A percentile compares a stretch with the other conserved stretches of the same genome.
phyloP scores from a whole-genome alignment of 1,139 yeast species.

The Pichia cactophila region DNA sequence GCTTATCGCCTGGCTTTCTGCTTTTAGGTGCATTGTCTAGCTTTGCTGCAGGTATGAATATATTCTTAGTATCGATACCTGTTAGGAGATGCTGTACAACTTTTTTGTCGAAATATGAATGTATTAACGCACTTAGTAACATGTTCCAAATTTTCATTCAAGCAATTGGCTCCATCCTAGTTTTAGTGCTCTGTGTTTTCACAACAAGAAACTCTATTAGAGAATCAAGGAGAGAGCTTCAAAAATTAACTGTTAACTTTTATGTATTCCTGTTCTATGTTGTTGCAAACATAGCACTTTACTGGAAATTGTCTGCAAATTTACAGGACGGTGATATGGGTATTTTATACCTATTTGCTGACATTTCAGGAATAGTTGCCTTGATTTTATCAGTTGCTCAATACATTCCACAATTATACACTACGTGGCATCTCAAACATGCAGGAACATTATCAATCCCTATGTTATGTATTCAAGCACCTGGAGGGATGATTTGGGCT shows the following conservation, averaged over 20 bases:
- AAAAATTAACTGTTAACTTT: constrained; percentile 38
- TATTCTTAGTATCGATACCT: constrained; percentile 49
- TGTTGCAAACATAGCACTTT: constrained; percentile 18
- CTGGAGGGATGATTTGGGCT: constrained; percentile 81
- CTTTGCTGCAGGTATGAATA: constrained; percentile 60
- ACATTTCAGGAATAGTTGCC: constrained; percentile 54
- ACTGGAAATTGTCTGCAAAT: constrained; percentile 19
- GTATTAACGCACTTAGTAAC: constrained; percentile 63
- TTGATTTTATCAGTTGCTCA: constrained; percentile 59
- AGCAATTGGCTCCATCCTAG: constrained; percentile 54
- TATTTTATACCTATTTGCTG: constrained; percentile 36
- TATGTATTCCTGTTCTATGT: constrained; percentile 19
- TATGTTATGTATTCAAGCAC: constrained; percentile 84
- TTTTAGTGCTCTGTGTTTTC: constrained; percentile 47
- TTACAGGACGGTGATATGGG: constrained; percentile 9
- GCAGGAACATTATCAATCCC: constrained; percentile 75
- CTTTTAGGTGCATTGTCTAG: constrained; percentile 71
- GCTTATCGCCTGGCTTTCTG: constrained; percentile 67
- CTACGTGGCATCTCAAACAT: constrained; percentile 62
- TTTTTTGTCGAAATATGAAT: constrained; percentile 44
- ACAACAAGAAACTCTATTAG: constrained; percentile 39
- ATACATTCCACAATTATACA: constrained; percentile 72
- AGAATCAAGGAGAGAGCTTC: constrained; percentile 41
- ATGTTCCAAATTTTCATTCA: constrained; percentile 65
- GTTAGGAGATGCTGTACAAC: constrained; percentile 47